Base-by-base conservation (phyloP, 1,284 basidiomycete genomes). In the Inonotus hispidus region DNA sequence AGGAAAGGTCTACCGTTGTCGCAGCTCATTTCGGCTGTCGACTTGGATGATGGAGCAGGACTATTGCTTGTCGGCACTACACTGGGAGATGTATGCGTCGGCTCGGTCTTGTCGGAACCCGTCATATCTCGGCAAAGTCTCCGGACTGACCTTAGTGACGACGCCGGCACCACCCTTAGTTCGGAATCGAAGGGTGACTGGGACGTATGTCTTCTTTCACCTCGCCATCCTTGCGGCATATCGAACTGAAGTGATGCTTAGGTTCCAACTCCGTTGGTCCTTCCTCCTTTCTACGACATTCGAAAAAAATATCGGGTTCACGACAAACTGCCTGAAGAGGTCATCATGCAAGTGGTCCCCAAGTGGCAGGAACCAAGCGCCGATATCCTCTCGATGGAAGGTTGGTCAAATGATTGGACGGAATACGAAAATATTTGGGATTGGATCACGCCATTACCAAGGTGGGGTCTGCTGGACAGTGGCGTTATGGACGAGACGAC, bases 331-430 rank as follows among this genome's bases (percentile, higher is more conserved):
- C 49, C 32, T n/a, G 21, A n/a, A 13, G 16, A 29, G 8, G 1
- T 14, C 14, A 8, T 14, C 10, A 16, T 16, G 1, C 27, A n/a
- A 3, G 16, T 32, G 32, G n/a, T 19, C 13, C 16, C 21, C 13
- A 11, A 13, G 13, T 39, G 57, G 47, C 11, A 11, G 16, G 49
- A 19, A 25, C 25, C 2, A 11, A n/a, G n/a, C 2, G 3, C 4
- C 7, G 38, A 37, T 7, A 13, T 21, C 10, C 57, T 21, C 4
- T 21, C 23, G 29, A 5, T 61, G 4, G n/a, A 29, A 3, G 41
- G 29, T 29, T 61, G 59, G 59, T 61, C 59, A 10, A 55, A 45
- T 49, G 53, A 61, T 47, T 61, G 59, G 59, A 8, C 27, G 3
- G 10, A 3, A n/a, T 56, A 56, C 37, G 49, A 47, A 14, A 11